Evolutionary conservation across 352 stramenopile genomes (phyloP), one percentile per base, ranked within the genome.

Genomic region (Lagenidium sp.): DNA sequence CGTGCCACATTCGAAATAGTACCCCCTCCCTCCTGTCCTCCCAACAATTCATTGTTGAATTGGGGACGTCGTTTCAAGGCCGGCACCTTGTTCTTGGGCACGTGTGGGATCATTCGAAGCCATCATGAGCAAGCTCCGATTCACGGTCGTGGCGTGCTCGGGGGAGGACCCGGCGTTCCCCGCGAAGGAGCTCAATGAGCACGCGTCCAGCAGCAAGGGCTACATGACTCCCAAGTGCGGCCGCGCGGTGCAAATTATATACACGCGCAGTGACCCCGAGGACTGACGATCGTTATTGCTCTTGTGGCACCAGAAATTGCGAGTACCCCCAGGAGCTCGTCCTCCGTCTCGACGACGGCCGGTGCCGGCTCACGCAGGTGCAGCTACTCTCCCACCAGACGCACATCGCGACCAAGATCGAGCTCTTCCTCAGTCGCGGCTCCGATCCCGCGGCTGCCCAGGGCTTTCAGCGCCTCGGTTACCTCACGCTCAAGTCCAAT

Each of bases 301-400:
- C 22, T 40, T 8, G 19, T 6, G 44, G 39, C 21, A 23, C 1
- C 36, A 93, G 82, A 35, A 96, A 95, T 56, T 96, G 85, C 60
- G 69, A 90, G 47, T 97, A 95, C 49, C 90, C 90, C n/a, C 85
- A 97, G 50, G 90, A 97, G 58, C 50, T 97, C 16, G 78, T 94
- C 20, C 63, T 97, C 25, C 59, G 75, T 35, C 65, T 97, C 29
- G n/a, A 50, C 4, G 72, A 87, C 16, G 83, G 82, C 7, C 42
- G 60, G n/a, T 73, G 70, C 21, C 63, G 78, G 20, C 12, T 96
- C 36, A 83, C 65, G 12, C 83, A 95, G 61, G 67, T 94, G 36
- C 86, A 97, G 44, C 59, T 97, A 21, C 63, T 97, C 20, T 96
- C 82, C 5, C 89, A 97, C 43, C 77, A 97, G 66, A 90, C 63